These are phyloP conservation scores for Populus alba DNA, from an alignment of 345 rosid species.

Conservation along the genomic window DNA sequence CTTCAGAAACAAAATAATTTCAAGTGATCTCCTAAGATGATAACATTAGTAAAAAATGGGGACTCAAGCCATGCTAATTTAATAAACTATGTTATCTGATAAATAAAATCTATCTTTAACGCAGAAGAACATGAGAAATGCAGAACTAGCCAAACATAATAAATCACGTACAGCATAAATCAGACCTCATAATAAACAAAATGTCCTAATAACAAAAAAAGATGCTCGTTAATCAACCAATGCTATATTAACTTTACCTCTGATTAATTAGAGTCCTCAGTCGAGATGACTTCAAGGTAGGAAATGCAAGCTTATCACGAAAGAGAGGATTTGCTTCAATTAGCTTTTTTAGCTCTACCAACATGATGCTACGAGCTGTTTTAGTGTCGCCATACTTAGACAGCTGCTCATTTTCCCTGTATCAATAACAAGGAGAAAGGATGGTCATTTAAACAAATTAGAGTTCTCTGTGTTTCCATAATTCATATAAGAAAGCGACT, in stretches of 20 bases:
- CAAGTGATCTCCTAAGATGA: neutral
- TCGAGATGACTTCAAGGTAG: conserved; percentile 63
- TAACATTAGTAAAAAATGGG: neutral
- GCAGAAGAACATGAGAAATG: neutral
- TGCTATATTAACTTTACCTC: conserved; percentile 39
- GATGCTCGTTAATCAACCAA: neutral
- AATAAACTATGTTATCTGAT: neutral
- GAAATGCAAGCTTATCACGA: conserved; percentile 67
- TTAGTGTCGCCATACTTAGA: conserved; percentile 71
- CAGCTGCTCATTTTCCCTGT: conserved; percentile 72
- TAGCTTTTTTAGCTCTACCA: conserved; percentile 63
- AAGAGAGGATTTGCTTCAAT: conserved; percentile 78
- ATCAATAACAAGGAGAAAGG: neutral
- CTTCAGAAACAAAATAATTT: neutral
- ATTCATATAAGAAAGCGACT: neutral
- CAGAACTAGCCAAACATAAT: conserved; percentile 1
- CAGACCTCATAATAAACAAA: neutral
- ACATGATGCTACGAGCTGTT: conserved; percentile 65
- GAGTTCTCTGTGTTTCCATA: neutral
- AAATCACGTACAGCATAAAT: neutral
- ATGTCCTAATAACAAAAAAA: neutral
- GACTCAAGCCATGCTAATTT: neutral
- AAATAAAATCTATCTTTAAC: neutral
- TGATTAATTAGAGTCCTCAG: conserved; percentile 73
- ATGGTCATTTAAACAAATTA: neutral